Evolutionary conservation across 2,329 filamentous ascomycete species (phyloP), one percentile per base, ranked within the genome.

Genomic region (Aspergillus fischeri): DNA sequence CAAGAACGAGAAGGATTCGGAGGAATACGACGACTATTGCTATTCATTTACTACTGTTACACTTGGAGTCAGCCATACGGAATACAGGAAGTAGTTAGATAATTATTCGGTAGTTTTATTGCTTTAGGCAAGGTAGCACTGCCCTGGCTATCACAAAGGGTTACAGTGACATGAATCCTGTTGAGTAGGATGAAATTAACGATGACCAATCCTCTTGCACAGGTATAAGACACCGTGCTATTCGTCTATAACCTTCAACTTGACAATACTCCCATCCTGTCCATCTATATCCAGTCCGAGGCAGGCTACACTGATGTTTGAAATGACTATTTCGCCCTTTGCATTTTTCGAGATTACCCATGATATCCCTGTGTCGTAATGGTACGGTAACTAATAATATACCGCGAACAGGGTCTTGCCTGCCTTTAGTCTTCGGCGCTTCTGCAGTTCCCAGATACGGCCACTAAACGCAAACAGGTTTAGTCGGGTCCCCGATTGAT

Each of bases 401-500:
- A 24, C 21, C 20, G 21, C 42, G 42, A 45, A 45, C 42, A 45
- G 42, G 42, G 21, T 45, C 21, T 10, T 11, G 8, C n/a, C 41
- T 21, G 4, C 11, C 11, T 32, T 14, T 20, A 7, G 21, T 24
- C 42, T 14, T 44, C 42, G 47, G 47, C 21, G 17, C 44, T 52
- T 48, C 49, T 55, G 49, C 49, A 55, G 45, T 38, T 50, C 41
- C 20, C 35, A 42, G 11, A 35, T 21, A 56, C 59, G 59, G 59
- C 56, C 59, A 47, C 61, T 59, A 65, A 45, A 21, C 63, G 59
- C 5, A 28, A 55, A 25, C 4, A 17, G 45, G 56, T 27, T 2
- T 20, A 24, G 42, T 38, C 32, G 47, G 32, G 32, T 3, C 11
- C 32, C 14, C 11, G 1, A 3, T 14, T 38, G 28, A 44, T 20